Evolutionary conservation across 1,284 basidiomycete species (phyloP), one percentile per base, ranked within the genome.

Genomic region (Pseudozyma thailandica): DNA sequence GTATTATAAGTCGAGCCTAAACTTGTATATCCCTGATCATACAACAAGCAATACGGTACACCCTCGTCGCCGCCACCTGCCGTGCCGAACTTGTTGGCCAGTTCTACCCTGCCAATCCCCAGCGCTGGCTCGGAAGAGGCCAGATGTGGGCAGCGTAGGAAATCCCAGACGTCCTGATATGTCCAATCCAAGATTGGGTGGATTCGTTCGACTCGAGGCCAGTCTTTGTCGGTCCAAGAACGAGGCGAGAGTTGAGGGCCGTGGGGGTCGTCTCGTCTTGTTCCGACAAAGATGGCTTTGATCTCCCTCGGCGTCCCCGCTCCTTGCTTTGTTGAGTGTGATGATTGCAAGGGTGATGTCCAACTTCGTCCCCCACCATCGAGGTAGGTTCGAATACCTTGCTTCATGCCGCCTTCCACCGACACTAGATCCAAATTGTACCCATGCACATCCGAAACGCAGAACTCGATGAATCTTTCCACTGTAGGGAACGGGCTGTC

Each of bases 131-230:
- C 62, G 2, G 16, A 8, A 1, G 33, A 33, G 7, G 33, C 90
- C 12, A 98, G 88, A 2, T 88, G 82, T 9, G 95, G 85, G 58
- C 86, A 86, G 7, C 90, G 86, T 33, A 98, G 85, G 84, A 95
- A 98, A 1, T 85, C 84, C 96, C 96, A 98, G 2, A 98, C 88
- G 64, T 96, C 89, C 2, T 84, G 81, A 83, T 98, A 98, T 0
- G 88, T 86, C 95, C 95, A 98, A 81, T 97, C 90, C 48, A 98
- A 91, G 75, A 98, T 92, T 0, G 96, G 95, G 82, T 98, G 95
- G 26, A 98, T 89, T 20, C 95, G 89, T 79, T 94, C 90, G 61
- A 95, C 92, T 4, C 84, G 82, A 5, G 95, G 94, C 95, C 95
- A 98, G 50, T 87, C 90, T 0, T 70, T 60, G 43, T 81, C 80